Conservation (phyloP, 2,329 filamentous ascomycete species). For the Venturia pyrina region DNA sequence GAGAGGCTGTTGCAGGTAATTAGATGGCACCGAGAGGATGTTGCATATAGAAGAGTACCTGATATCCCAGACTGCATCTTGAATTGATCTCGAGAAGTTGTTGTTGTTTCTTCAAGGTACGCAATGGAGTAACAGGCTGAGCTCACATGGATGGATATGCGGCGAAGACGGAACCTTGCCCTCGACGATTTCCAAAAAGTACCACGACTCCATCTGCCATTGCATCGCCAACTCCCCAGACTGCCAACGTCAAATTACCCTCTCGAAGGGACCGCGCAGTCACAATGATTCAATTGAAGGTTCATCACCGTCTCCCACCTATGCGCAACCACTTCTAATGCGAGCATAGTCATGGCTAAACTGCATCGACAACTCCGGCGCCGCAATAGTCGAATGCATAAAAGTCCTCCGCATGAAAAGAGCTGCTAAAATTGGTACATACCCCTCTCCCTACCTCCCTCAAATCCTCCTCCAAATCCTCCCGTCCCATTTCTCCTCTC, state of each 20-base stretch:
- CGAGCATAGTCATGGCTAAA: conserved; percentile 75
- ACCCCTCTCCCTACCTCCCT: not conserved
- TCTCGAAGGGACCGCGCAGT: not conserved
- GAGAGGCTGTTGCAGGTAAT: conserved; percentile 43
- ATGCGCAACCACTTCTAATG: not conserved
- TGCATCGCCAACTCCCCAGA: not conserved
- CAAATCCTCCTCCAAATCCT: not conserved
- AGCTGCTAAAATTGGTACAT: conserved; percentile 73
- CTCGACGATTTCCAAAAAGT: not conserved
- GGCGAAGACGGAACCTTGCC: not conserved
- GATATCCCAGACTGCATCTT: conserved; percentile 73
- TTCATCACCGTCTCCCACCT: conserved; percentile 21
- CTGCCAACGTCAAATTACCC: not conserved
- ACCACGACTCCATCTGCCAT: not conserved
- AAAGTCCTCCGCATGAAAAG: conserved; percentile 86
- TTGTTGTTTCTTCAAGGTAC: not conserved
- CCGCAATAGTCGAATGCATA: conserved; percentile 92
- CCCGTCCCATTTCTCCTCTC: not conserved
- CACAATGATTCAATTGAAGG: conserved; percentile 55
- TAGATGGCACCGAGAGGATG: conserved; percentile 14
- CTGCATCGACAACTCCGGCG: conserved; percentile 99
- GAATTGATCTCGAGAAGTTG: not conserved
- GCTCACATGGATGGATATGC: not conserved
- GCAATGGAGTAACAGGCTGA: not conserved
- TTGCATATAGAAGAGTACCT: conserved; percentile 35